Percentiles rank a stretch among this genome's conserved stretches.
Conservation (phyloP, 2,329 filamentous ascomycete species). For the Phyllosticta citribraziliensis region DNA sequence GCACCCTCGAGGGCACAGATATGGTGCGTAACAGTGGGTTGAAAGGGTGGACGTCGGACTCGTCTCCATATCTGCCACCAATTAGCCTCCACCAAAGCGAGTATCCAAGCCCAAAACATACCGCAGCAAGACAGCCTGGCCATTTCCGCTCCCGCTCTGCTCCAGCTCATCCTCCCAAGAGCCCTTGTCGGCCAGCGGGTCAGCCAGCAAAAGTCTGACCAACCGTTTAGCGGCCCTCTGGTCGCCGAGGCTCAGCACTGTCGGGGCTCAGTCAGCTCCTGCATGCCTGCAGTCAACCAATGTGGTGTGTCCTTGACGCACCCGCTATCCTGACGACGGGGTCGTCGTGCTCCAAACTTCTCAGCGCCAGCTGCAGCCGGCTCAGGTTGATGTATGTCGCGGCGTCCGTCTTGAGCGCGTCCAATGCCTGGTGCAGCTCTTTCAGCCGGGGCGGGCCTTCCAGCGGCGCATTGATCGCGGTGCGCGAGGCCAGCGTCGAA, state of each 20-base stretch:
- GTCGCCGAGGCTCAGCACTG: slow-evolving; percentile 43
- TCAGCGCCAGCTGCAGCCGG: slow-evolving; percentile 59
- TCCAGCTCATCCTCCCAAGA: slow-evolving; percentile 36
- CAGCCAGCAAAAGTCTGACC: slow-evolving; percentile 48
- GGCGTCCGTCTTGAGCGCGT: slow-evolving; percentile 51
- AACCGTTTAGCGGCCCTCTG: slow-evolving; percentile 51
- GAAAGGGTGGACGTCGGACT: slow-evolving; percentile 34
- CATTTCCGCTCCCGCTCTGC: slow-evolving; percentile 20
- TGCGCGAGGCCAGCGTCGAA: slow-evolving; percentile 38
- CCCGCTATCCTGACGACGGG: slow-evolving; percentile 48
- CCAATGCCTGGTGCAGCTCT: slow-evolving; percentile 51
- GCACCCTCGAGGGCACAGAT: slow-evolving; percentile 50
- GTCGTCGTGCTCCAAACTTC: slow-evolving; percentile 47
- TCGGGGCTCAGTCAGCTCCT: background rate
- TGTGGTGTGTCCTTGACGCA: slow-evolving; percentile 19
- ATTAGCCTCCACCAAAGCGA: background rate
- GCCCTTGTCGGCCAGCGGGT: slow-evolving; percentile 32
- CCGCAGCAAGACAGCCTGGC: slow-evolving; percentile 32
- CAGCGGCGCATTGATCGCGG: slow-evolving; percentile 44
- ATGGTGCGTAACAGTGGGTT: slow-evolving; percentile 51
- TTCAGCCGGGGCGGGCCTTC: slow-evolving; percentile 43
- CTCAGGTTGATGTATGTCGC: slow-evolving; percentile 57
- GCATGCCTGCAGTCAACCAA: slow-evolving; percentile 12
- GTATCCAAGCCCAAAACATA: slow-evolving; percentile 16
- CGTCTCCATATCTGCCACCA: slow-evolving; percentile 43